Percentiles rank a stretch among this genome's conserved stretches.
phyloP scores from a whole-genome alignment of 139 green algal genomes.

The Haematococcus lacustris region DNA sequence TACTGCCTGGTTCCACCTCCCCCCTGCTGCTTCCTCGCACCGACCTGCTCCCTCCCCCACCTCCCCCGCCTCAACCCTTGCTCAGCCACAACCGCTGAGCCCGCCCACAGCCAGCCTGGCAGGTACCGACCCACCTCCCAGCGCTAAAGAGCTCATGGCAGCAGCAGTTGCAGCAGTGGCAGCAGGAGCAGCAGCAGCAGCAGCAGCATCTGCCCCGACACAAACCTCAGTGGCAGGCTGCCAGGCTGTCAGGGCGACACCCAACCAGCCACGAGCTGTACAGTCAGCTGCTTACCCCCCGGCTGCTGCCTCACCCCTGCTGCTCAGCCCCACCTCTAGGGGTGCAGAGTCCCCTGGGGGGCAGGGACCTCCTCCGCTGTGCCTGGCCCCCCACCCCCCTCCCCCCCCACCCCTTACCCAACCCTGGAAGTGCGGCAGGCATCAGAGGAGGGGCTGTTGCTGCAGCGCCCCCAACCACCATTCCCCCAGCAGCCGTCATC shows the following conservation, averaged over 20 bases:
- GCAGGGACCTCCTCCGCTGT: background rate
- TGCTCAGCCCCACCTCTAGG: too few species aligned
- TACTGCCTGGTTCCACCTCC: constrained; percentile 55
- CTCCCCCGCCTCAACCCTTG: background rate
- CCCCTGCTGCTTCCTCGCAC: background rate
- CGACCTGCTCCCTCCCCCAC: background rate
- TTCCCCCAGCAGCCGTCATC: background rate
- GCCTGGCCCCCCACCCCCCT: background rate
- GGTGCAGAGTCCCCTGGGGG: background rate
- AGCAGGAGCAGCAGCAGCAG: constrained; percentile 1
- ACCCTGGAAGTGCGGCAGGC: background rate
- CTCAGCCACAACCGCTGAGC: background rate
- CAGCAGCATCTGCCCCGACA: background rate
- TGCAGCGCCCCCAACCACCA: background rate
- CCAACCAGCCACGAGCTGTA: too few species aligned
- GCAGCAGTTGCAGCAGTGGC: constrained; percentile 2
- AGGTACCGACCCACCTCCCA: background rate
- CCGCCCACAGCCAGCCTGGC: background rate
- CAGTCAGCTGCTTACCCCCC: too few species aligned
- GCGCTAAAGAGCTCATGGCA: background rate
- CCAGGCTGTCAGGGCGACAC: too few species aligned
- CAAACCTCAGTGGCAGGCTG: background rate
- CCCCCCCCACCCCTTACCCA: too few species aligned
- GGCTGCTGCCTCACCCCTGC: too few species aligned
- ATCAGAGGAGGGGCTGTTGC: background rate